Base-by-base conservation (phyloP, 2,329 filamentous ascomycete species). In the Diaporthe sp. region DNA sequence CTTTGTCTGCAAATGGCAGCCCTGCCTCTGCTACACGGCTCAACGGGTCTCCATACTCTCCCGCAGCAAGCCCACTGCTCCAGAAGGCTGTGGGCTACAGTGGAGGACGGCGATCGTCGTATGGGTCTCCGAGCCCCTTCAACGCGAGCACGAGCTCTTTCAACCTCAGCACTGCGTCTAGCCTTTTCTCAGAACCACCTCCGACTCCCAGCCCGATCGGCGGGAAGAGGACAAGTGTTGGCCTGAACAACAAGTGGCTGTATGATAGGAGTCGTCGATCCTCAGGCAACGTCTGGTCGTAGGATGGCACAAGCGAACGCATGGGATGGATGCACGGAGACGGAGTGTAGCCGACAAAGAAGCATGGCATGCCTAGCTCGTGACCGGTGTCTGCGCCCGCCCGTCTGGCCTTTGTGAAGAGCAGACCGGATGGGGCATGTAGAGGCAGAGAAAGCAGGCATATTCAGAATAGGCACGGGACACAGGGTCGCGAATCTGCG, bases 191-290 rank as follows among this genome's bases (percentile, higher is more conserved):
- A 28, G 90, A 91, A n/a, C 85, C 85, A 1, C 91, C 93, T 1
- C 88, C 89, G 19, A 93, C 93, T 25, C 94, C 94, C 1, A 96
- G 92, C 78, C 94, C 94, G 0, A 62, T 86, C 8, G 85, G 87
- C 8, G 88, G 89, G 51, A 95, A 94, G 85, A 90, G 92, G 74
- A 92, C 93, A 57, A 95, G 91, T 78, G 91, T 97, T 71, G 92
- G 92, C 0, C 82, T 98, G 81, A 98, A 96, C 84, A 98, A 92
- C 86, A 98, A 97, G 86, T 98, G 96, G 96, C 84, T 98, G 76
- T 98, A 98, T 82, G 95, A 98, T 84, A 94, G 92, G 85, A 93
- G 94, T 80, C 87, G 92, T 82, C 82, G 92, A 82, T 86, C 89
- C 79, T 87, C 88, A 70, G 83, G 86, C 15, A 87, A 83, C 73